These are phyloP conservation scores for Colletotrichum graminicola DNA, from an alignment of 2,329 filamentous ascomycete species.

Conservation along the genomic window DNA sequence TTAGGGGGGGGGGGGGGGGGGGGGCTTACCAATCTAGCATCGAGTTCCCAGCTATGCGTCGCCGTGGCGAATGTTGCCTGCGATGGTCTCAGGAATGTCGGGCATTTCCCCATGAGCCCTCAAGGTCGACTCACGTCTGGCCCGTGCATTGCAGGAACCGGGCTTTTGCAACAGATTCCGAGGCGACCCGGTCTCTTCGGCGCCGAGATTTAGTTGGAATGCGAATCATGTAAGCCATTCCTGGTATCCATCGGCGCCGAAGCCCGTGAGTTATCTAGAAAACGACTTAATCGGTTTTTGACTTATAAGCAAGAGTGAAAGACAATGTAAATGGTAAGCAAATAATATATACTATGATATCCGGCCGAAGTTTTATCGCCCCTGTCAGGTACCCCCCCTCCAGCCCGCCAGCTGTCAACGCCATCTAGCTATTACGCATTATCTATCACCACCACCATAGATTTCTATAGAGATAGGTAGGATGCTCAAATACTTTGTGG, in stretches of 20 bases:
- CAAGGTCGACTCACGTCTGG: neutral
- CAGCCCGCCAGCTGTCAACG: no score
- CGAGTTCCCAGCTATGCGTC: constrained; percentile 5
- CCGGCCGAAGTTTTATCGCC: no score
- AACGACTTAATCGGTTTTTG: no score
- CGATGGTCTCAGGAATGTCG: constrained; percentile 37
- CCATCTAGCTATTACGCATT: no score
- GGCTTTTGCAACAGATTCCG: neutral
- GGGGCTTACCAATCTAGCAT: constrained; percentile 31
- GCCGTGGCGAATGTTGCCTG: constrained; percentile 22
- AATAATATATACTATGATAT: no score
- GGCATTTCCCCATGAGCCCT: constrained; percentile 7
- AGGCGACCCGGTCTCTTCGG: neutral
- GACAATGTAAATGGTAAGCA: neutral
- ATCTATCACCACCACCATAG: no score
- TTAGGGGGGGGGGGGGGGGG: no score
- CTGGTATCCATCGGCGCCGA: neutral
- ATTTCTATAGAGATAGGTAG: no score
- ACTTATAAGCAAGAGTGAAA: no score
- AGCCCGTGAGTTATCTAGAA: no score
- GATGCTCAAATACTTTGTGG: no score
- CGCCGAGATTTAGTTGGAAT: neutral
- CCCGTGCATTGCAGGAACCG: constrained; percentile 5
- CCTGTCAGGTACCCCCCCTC: no score
- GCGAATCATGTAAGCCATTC: neutral